Evolutionary conservation across 2,329 filamentous ascomycete species (phyloP), one percentile per base, ranked within the genome.

Genomic region (Penicillium aurantiogriseum): DNA sequence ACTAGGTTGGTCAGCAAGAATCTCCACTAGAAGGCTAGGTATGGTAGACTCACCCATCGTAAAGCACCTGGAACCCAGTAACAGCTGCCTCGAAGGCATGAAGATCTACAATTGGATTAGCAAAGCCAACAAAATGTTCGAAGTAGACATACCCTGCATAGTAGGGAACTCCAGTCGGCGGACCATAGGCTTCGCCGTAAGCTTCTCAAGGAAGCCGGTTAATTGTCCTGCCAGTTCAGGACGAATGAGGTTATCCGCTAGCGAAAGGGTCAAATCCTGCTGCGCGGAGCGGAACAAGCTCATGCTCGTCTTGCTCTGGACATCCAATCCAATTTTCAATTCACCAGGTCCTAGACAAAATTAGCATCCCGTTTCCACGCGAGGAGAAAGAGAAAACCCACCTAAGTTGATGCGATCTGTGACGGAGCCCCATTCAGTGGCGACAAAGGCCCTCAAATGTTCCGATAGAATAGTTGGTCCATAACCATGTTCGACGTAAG

Each of bases 341-440:
- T 91, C 88, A n/a, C 89, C 89, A 11, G 88, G 87, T 2, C 82
- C 87, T 66, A 49, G 3, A 52, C 7, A 17, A 50, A 29, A 50
- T 69, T 50, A 73, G 63, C 38, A 50, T 10, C 7, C 8, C 10
- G 21, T 39, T 44, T 6, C 29, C 3, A 2, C 4, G 19, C 17
- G 3, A 44, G 10, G 13, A n/a, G 43, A 23, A 44, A 56, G 39
- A 23, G 43, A 31, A 21, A 58, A 2, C 76, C 71, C 76, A 80
- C 81, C 80, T 53, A 95, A 81, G 65, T 96, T 96, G 69, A 96
- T 81, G 38, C 92, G 85, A 74, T 97, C 92, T 2, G 90, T 91
- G 17, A 95, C 79, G 42, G 87, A 90, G 48, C 91, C 90, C 63
- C 88, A 86, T 59, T 88, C 85, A 63, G 89, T 90, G 56, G 91